Base-by-base conservation (phyloP, 352 stramenopile species). In the Globisporangium splendens region DNA sequence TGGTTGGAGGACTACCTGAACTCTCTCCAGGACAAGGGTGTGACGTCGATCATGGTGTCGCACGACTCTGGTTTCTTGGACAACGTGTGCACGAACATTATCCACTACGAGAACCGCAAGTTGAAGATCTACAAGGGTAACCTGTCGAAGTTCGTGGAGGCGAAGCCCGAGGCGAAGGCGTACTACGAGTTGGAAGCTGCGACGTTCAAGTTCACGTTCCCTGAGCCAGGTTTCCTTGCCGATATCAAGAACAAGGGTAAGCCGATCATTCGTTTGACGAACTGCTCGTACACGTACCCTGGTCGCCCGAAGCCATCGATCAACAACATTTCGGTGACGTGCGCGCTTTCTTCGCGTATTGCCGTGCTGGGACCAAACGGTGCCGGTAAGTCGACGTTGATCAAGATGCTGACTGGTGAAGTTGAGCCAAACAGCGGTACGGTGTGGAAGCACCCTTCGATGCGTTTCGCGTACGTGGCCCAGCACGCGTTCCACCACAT, bases 401-500 rank as follows among this genome's bases (percentile, higher is more conserved):
- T 98, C 57, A 99, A 99, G 74, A 89, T 99, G 82, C 60, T 95
- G 56, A 90, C 80, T 17, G 79, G 80, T 70, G 86, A 95, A 65
- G 79, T 89, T 1, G 86, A 91, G 71, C 86, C 86, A 4, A 90
- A 73, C n/a, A n/a, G n/a, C n/a, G n/a, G 86, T 52, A 70, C 69
- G 57, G 69, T 95, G 59, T 95, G 86, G 86, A 95, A 93, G 75
- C 85, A 95, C 72, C 85, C 81, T 43, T 68, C 76, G 39, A 81
- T 98, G 68, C 89, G 93, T 73, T 95, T 98, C 66, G 96, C 96
- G 3, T 99, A 98, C 75, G 96, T 99, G 7, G 93, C 94, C 31
- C 96, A 99, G 81, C 96, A 99, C 75, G 91, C 95, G 41, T 98
- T 99, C 77, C 94, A 98, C 70, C 96, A 99, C 77, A 97, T 99